phyloP scores from a whole-genome alignment of 768 basidiomycete genomes.

The Trametes coccinea region DNA sequence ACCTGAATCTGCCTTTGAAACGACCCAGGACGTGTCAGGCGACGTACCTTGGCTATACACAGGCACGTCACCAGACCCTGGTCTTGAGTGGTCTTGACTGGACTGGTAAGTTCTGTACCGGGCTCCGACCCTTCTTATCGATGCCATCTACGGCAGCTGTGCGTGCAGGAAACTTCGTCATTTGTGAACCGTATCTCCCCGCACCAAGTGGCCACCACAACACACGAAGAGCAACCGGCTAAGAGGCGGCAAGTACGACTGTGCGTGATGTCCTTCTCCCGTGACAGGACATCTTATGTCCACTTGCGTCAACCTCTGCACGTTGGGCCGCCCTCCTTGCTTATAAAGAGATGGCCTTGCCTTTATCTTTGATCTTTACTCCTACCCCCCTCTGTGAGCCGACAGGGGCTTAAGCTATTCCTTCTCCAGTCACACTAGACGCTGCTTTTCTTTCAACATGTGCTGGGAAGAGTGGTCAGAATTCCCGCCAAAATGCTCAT shows the following conservation, averaged over 20 bases:
- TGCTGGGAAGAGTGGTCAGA: slow-evolving; percentile 31
- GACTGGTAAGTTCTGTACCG: slow-evolving; percentile 13
- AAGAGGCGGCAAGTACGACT: background rate
- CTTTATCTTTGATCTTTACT: slow-evolving; percentile 4
- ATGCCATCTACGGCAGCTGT: slow-evolving; percentile 17
- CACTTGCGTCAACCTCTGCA: slow-evolving; percentile 12
- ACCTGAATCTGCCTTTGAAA: background rate
- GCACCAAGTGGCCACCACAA: slow-evolving; percentile 3
- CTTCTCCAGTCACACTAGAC: slow-evolving; percentile 37
- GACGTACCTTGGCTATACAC: slow-evolving; percentile 10
- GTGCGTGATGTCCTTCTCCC: slow-evolving; percentile 14
- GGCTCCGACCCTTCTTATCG: slow-evolving; percentile 17
- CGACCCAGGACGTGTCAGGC: slow-evolving; percentile 7
- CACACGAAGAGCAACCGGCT: background rate
- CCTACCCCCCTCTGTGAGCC: slow-evolving; percentile 9
- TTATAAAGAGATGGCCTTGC: slow-evolving; percentile 10
- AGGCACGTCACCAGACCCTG: slow-evolving; percentile 14
- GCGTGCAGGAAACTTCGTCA: slow-evolving; percentile 1
- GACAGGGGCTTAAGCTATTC: background rate
- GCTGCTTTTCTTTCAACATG: slow-evolving; percentile 55
- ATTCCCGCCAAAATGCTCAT: background rate
- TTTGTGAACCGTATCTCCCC: slow-evolving; percentile 20
- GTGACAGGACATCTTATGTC: slow-evolving; percentile 10
- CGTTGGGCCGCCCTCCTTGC: slow-evolving; percentile 5
- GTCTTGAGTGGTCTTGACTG: slow-evolving; percentile 4